Evolutionary conservation across 1,139 yeast species (phyloP), one percentile per base, ranked within the genome.

Genomic region (Spathaspora sp.): DNA sequence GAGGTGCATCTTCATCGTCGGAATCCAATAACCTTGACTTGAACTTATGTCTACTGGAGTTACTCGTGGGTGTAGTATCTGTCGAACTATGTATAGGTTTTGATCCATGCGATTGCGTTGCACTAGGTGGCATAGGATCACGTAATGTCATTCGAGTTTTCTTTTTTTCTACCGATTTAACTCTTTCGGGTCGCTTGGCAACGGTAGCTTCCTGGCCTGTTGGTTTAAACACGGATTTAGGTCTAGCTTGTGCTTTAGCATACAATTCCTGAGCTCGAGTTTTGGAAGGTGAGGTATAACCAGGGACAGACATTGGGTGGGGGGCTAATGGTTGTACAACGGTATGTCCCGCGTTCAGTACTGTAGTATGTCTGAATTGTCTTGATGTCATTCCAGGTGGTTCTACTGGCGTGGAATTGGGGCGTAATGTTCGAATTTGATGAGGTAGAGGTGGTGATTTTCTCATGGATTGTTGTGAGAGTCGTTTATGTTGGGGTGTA

Each of bases 21-120:
- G 86, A 81, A 58, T 82, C 86, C 6, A 67, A 69, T 49, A 81
- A 75, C 53, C 87, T 69, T 1, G 88, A 81, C 34, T 58, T 60
- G 47, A 65, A 63, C 17, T 41, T 49, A n/a, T 47, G 38, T 34
- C 38, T 18, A 9, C 18, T 15, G 36, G 18, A 4, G 17, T 34
- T 24, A 17, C 38, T 34, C 5, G 38, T 34, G 2, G 38, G 38
- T 2, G 38, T 29, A 10, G 33, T 13, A 23, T 41, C 43, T 11
- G 10, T n/a, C 1, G 33, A 15, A 24, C 17, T 13, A 9, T 13
- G 20, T 7, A 46, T 11, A 26, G 45, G 47, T 29, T 39, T 40
- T 1, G 46, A 42, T 11, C 36, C 48, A 13, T 43, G 41, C 16
- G 37, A 38, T 40, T 44, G 48, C 4, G 44, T 39, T 2, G 45